Evolutionary conservation across 2,329 filamentous ascomycete genomes (phyloP).

Genomic region (Aspergillus arachidicola): DNA sequence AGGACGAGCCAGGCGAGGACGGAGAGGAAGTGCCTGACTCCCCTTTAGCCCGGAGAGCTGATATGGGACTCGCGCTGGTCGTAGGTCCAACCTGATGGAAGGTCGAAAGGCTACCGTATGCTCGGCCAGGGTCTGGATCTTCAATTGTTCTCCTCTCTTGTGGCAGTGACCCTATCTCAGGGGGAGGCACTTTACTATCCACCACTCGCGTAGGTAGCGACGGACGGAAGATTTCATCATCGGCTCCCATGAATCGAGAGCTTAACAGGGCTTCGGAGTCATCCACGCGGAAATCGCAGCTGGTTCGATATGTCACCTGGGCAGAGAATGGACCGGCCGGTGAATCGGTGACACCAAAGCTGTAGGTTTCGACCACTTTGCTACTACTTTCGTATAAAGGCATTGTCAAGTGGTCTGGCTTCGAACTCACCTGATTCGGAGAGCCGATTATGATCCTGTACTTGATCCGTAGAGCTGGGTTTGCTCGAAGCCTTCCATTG

Average conservation of each 20-base stretch:
- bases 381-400: slow-evolving; percentile 67
- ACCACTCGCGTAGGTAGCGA: slow-evolving; percentile 64
- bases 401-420: slow-evolving; percentile 69
- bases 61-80: slow-evolving; percentile 81
- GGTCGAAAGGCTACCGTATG: slow-evolving; percentile 86
- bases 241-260: slow-evolving; percentile 88
- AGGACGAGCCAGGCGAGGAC: slow-evolving; percentile 54
- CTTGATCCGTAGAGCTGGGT: slow-evolving; percentile 69
- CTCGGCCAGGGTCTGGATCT: slow-evolving; percentile 68
- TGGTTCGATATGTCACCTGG: slow-evolving; percentile 79
- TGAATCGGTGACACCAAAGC: slow-evolving; percentile 82
- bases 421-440: slow-evolving; percentile 51
- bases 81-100: slow-evolving; percentile 78
- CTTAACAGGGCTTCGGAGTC: slow-evolving; percentile 88
- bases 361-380: slow-evolving; percentile 72
- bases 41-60: slow-evolving; percentile 73
- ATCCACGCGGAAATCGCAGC: slow-evolving; percentile 88
- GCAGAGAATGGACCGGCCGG: slow-evolving; percentile 83
- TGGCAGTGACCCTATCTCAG: slow-evolving; percentile 75
- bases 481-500: slow-evolving; percentile 67
- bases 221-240: slow-evolving; percentile 83
- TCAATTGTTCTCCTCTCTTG: slow-evolving; percentile 56
- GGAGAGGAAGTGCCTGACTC: slow-evolving; percentile 52
- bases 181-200: slow-evolving; percentile 30
- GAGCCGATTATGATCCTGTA: slow-evolving; percentile 74